Evolutionary conservation across 495 filamentous ascomycete genomes (phyloP), one percentile per base, ranked within the genome.

Genomic region (Talaromyces borbonicus): DNA sequence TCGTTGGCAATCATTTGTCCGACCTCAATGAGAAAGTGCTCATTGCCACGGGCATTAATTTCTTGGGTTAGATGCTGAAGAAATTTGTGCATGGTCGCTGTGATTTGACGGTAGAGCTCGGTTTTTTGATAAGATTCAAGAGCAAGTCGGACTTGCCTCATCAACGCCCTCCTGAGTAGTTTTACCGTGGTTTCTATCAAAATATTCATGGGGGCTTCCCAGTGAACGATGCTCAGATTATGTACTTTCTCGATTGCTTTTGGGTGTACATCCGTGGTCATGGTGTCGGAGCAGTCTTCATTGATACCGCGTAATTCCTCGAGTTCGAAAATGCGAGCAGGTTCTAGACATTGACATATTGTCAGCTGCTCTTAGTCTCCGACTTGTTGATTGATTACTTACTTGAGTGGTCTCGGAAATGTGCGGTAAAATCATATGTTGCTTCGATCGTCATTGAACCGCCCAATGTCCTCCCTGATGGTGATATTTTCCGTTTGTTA

Each of bases 181-280:
- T 41, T 33, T 32, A 64, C 49, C 0, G 61, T 59, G 0, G 52
- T 48, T 2, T 42, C 20, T 2, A 72, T 45, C 24, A 71, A 73
- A 0, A 43, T 39, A 1, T 51, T 23, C 26, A 67, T 46, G 0
- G 69, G 62, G 0, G 41, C 43, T 1, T 53, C 30, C 72, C 72
- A 75, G 16, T 71, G 65, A 1, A 50, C 43, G 5, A 72, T 56
- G 23, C 63, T 71, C 8, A 52, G 18, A n/a, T 51, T 37, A 14
- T 69, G 61, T 47, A 75, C 57, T 0, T 47, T 56, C 14, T 72
- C 65, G 4, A 66, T 65, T 0, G 69, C 68, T 2, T 64, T 64
- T 0, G 72, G 68, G 23, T 72, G 60, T 5, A 59, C 60, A 15
- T 68, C 62, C 15, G 66, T 60, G 0, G 66, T 66, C 0, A 71